A percentile compares a stretch with the other conserved stretches of the same genome.
Evolutionary conservation across 176 grass and related monocot species (phyloP).

Genomic region (Zizania latifolia): DNA sequence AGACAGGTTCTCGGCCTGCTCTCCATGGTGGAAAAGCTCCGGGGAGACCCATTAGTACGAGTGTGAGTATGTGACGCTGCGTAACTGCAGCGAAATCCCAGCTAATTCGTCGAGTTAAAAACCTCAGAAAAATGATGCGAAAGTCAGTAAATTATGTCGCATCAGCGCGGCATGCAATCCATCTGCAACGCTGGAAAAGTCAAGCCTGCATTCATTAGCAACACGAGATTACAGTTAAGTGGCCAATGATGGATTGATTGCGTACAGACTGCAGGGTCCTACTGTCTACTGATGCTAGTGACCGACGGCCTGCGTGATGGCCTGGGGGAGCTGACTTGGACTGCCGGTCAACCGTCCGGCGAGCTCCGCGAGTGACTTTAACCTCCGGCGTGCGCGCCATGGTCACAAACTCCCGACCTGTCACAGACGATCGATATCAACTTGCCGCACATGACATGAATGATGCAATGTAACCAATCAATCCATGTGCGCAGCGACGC

Average conservation of each 20-base stretch:
- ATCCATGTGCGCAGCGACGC: slow-evolving; percentile 17
- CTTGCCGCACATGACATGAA: background rate
- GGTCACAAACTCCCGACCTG: too few species aligned
- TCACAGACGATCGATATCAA: too few species aligned
- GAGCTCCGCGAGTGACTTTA: slow-evolving; percentile 22
- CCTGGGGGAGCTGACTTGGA: slow-evolving; percentile 36
- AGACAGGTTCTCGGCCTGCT: too few species aligned
- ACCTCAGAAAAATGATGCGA: background rate
- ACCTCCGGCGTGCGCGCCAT: too few species aligned
- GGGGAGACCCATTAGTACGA: too few species aligned
- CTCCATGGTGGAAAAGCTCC: too few species aligned
- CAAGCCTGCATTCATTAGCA: background rate
- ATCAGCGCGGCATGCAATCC: background rate
- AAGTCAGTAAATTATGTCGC: background rate
- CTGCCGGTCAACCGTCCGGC: slow-evolving; percentile 32
- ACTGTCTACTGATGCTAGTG: slow-evolving; percentile 33
- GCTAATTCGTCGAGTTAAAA: too few species aligned
- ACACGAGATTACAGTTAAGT: background rate
- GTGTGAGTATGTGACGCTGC: slow-evolving; percentile 30
- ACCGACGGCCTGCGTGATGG: slow-evolving; percentile 28
- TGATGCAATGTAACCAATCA: background rate
- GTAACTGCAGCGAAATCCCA: slow-evolving; percentile 55
- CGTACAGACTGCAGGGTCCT: slow-evolving; percentile 50
- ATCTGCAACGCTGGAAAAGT: background rate
- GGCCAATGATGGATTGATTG: background rate